Evolutionary conservation across 306 rosid species (phyloP), one percentile per base, ranked within the genome.

Genomic region (Fragaria ananassa): DNA sequence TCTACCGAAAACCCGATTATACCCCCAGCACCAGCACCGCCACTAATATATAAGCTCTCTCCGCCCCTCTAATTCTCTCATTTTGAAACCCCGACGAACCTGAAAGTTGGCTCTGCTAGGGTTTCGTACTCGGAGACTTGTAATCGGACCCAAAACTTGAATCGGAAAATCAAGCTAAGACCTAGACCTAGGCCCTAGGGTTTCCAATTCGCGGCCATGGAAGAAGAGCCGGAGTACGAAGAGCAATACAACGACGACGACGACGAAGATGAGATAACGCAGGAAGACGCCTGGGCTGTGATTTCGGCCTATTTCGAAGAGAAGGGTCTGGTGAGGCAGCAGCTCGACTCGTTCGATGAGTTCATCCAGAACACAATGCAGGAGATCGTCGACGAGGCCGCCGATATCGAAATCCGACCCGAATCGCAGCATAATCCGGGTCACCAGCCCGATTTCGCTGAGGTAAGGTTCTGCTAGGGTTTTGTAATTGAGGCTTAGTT

Each of bases 221-320:
- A 95, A 3, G 98, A 95, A 2, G 97, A 90, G 57, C 86, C 74
- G 0, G 97, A 94, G 76, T 92, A 90, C 74, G 97, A 93, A 62
- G 85, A 81, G 41, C 93, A 90, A 63, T 81, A 85, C n/a, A n/a
- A n/a, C 42, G 93, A 89, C 51, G 93, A 89, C 51, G 98, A 91
- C 1, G 97, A 92, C 0, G 93, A 89, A 0, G 97, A 94, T 4
- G 97, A 94, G 62, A 95, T 95, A 68, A 90, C 97, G 0, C 98
- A 95, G 81, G 98, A 95, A 35, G 98, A 95, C 54, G 98, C 97
- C 2, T 92, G 98, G 98, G 96, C 98, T 2, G 98, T 95, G 1
- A 95, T 95, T 35, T 95, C 98, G 0, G 98, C 98, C 10, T 95
- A 92, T 72, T 95, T 95, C 79, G 98, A 95, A 82, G 98, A 95